Percentiles rank a stretch among this genome's conserved stretches.
These are phyloP conservation scores for Candida glucosophila DNA, from an alignment of 1,139 yeast species.

Conservation along the genomic window DNA sequence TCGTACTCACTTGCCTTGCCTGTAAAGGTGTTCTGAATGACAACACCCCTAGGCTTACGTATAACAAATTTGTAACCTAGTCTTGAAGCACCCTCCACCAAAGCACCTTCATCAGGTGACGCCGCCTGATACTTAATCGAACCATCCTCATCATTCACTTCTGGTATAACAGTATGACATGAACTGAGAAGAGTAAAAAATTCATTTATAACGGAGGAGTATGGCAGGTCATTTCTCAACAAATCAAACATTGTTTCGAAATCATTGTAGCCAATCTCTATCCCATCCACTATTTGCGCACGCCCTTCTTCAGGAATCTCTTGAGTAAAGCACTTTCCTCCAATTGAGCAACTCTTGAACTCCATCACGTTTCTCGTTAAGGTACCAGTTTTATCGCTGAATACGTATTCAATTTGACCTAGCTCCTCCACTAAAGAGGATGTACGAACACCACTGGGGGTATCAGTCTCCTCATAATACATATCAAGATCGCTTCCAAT, in stretches of 20 bases:
- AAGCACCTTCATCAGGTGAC: slow-evolving; percentile 98
- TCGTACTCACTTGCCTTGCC: slow-evolving; percentile 44
- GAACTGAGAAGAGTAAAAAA: slow-evolving; percentile 81
- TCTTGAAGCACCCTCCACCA: slow-evolving; percentile 87
- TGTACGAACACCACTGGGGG: slow-evolving; percentile 92
- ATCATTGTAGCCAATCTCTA: slow-evolving; percentile 72
- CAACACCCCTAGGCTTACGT: slow-evolving; percentile 79
- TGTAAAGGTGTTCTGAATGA: slow-evolving; percentile 47
- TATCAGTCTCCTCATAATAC: slow-evolving; percentile 80
- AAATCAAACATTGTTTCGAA: slow-evolving; percentile 57
- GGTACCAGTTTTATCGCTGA: slow-evolving; percentile 96
- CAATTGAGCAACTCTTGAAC: slow-evolving; percentile 88
- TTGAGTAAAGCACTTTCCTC: slow-evolving; percentile 82
- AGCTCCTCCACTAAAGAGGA: slow-evolving; percentile 92
- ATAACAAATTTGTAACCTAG: slow-evolving; percentile 79
- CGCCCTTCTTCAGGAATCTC: slow-evolving; percentile 88
- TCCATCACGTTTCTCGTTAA: slow-evolving; percentile 94
- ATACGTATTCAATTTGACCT: slow-evolving; percentile 92
- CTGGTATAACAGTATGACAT: slow-evolving; percentile 98
- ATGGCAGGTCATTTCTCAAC: slow-evolving; percentile 36
- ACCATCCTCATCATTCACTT: slow-evolving; percentile 50
- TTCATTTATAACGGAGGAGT: slow-evolving; percentile 63
- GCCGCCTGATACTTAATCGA: slow-evolving; percentile 92
- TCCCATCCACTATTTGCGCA: slow-evolving; percentile 64
- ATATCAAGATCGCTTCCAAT: slow-evolving; percentile 91